Evolutionary conservation across 2,329 filamentous ascomycete species (phyloP), one percentile per base, ranked within the genome.

Genomic region (Beauveria asiatica): DNA sequence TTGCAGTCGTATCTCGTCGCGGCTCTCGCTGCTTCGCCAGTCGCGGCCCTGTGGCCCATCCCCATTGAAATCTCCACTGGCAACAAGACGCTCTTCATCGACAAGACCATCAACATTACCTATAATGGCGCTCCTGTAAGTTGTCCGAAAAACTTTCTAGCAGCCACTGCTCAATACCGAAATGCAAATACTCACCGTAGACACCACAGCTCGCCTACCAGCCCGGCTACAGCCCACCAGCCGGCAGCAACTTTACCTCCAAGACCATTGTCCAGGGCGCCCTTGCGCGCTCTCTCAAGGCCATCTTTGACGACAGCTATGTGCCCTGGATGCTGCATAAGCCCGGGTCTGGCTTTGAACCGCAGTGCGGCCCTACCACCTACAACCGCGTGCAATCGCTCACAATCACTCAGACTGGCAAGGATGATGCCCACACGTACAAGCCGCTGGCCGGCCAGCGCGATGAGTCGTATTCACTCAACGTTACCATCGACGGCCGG

Each of bases 261-360:
- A 75, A 76, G 65, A 74, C 80, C 19, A 78, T 87, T 27, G 80
- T 87, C 54, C 75, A 78, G 65, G 79, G 75, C 27, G 84, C 76
- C 33, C 74, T 87, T 21, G 77, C 79, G n/a, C 81, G 87, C 51
- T 79, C 87, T 10, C 75, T 86, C 64, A 72, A 79, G 25, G 82
- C 80, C 61, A 83, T 93, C 60, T 88, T 92, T 72, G 74, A 81
- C 27, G 76, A 86, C 61, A 84, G 83, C 65, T 85, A 92, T 63
- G 81, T 90, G 17, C 90, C 90, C 0, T 94, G 89, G 89, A 91
- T 87, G 74, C 82, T 94, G 59, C 81, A 88, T 64, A 79, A 82
- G 25, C 82, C 87, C 39, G 79, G 85, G 65, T 79, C 81, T 59
- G 68, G 82, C 45, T 88, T 84, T 64, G 88, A 93, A 72, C 89